Conservation (phyloP, 2,329 filamentous ascomycete species). For the Paracamarosporium sp. region DNA sequence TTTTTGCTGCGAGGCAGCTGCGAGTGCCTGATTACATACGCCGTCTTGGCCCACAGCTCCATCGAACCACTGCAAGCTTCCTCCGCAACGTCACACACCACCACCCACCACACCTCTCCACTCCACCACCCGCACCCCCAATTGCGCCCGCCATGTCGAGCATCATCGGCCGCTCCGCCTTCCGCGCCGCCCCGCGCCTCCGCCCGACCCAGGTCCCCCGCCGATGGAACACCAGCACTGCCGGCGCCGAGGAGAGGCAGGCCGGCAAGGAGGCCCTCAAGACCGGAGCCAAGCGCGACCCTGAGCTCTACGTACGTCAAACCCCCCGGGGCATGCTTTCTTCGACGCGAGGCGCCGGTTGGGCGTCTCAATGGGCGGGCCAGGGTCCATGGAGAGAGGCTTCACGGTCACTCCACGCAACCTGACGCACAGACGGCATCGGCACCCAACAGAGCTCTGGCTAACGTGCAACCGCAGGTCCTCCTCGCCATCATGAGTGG, state of each 20-base stretch:
- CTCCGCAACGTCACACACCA: conserved; percentile 22
- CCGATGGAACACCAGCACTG: conserved; percentile 45
- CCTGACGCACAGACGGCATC: background rate
- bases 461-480: conserved; percentile 65
- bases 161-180: conserved; percentile 53
- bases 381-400: background rate
- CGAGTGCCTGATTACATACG: conserved; percentile 21
- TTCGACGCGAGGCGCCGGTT: background rate
- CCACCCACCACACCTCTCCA: conserved; percentile 19
- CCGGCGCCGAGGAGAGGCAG: conserved; percentile 54
- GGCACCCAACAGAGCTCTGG: conserved; percentile 14
- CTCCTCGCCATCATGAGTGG: conserved; percentile 90
- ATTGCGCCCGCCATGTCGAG: conserved; percentile 52
- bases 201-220: conserved; percentile 42
- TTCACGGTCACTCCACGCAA: background rate
- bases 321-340: background rate
- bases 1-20: conserved; percentile 4
- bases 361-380: background rate
- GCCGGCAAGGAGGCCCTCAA: conserved; percentile 59
- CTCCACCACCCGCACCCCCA: conserved; percentile 17
- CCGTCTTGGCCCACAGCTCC: conserved; percentile 17
- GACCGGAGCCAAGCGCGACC: conserved; percentile 72
- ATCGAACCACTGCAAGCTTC: conserved; percentile 27
- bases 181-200: conserved; percentile 55
- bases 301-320: conserved; percentile 73